phyloP scores from a whole-genome alignment of 805 yeast genomes.

The Candida broadrunensis region DNA sequence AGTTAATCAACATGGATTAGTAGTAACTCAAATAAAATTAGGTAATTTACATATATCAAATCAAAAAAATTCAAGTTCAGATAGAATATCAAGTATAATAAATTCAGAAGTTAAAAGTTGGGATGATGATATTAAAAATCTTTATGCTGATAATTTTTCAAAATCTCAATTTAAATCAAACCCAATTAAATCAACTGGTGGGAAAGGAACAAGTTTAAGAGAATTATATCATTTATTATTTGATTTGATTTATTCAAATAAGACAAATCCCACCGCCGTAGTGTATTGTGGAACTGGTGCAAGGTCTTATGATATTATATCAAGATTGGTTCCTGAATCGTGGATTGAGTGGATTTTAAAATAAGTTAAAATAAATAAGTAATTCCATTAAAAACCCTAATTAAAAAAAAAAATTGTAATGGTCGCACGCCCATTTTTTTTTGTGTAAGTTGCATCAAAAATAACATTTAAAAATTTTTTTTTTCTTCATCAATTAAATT shows the following conservation, averaged over 20 bases:
- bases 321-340: constrained; percentile 29
- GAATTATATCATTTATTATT: constrained; percentile 38
- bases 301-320: constrained; percentile 31
- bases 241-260: constrained; percentile 30
- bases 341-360: constrained; percentile 22
- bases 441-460: neutral
- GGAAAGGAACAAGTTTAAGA: constrained; percentile 29
- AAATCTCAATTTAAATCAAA: constrained; percentile 25
- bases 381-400: constrained; percentile 6
- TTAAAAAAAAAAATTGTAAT: neutral
- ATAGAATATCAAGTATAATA: constrained; percentile 21
- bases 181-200: constrained; percentile 26
- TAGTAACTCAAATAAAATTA: constrained; percentile 37
- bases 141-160: constrained; percentile 32
- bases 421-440: constrained; percentile 7
- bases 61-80: constrained; percentile 14
- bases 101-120: constrained; percentile 39
- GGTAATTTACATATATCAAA: constrained; percentile 37
- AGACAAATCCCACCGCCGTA: constrained; percentile 19
- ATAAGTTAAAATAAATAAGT: neutral
- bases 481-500: constrained; percentile 2
- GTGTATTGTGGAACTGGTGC: constrained; percentile 45
- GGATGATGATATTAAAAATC: constrained; percentile 29
- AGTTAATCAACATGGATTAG: constrained; percentile 28
- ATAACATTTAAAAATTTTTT: neutral